Conservation (phyloP, 495 filamentous ascomycete species). For the Penicillium alfredii region DNA sequence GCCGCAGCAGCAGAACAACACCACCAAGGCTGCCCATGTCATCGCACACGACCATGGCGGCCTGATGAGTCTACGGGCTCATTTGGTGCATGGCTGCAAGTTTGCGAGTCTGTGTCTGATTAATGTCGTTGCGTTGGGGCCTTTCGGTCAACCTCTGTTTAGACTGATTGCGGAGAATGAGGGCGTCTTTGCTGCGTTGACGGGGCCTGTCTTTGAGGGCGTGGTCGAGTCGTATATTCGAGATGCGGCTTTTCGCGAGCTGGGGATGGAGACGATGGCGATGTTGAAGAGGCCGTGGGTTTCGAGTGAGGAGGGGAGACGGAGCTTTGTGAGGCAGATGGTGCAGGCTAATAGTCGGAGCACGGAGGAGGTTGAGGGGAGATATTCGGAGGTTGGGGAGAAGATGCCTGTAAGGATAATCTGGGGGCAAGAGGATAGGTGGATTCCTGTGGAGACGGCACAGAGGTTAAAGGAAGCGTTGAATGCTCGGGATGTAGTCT, state of each 20-base stretch:
- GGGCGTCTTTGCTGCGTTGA: slow-evolving; percentile 20
- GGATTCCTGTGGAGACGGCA: slow-evolving; percentile 28
- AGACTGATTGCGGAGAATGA: slow-evolving; percentile 25
- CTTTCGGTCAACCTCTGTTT: slow-evolving; percentile 29
- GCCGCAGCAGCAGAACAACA: slow-evolving; percentile 7
- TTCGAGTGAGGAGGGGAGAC: slow-evolving; percentile 12
- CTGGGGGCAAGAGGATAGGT: slow-evolving; percentile 31
- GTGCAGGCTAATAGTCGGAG: slow-evolving; percentile 23
- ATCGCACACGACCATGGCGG: slow-evolving; percentile 33
- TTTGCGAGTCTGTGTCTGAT: slow-evolving; percentile 30
- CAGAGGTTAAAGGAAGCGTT: slow-evolving; percentile 14
- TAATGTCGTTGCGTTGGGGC: slow-evolving; percentile 29
- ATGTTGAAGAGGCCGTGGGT: slow-evolving; percentile 25
- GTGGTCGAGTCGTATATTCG: slow-evolving; percentile 29
- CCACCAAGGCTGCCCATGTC: too few relatives aligned
- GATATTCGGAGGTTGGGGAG: slow-evolving; percentile 20
- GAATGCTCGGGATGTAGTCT: slow-evolving; percentile 14
- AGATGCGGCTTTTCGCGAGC: slow-evolving; percentile 14
- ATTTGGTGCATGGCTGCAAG: slow-evolving; percentile 19
- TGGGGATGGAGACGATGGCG: slow-evolving; percentile 19
- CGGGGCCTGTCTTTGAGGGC: slow-evolving; percentile 22
- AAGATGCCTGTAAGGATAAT: slow-evolving; percentile 25
- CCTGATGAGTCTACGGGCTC: slow-evolving; percentile 22
- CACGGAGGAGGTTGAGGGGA: slow-evolving; percentile 22
- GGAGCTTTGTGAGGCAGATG: slow-evolving; percentile 23